phyloP scores from a whole-genome alignment of 176 grass and related monocot species.

The Raddia distichophylla region DNA sequence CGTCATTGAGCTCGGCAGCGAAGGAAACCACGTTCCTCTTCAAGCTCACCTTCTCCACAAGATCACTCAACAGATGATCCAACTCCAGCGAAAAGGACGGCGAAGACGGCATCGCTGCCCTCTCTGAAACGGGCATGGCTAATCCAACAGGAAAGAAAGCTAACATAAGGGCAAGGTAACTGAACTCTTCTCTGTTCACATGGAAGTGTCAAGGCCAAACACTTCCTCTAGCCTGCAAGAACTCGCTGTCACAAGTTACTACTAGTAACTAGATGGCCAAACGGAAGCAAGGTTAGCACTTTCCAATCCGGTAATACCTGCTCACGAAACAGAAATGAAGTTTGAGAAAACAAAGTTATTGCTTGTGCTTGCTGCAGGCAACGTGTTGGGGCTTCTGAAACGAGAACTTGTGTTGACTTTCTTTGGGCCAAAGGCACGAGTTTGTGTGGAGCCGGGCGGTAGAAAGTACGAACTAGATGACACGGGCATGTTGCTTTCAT shows the following conservation, averaged over 20 bases:
- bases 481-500: slow-evolving; percentile 24
- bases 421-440: slow-evolving; percentile 7
- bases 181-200: background rate
- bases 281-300: background rate
- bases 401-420: background rate
- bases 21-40: slow-evolving; percentile 53
- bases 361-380: background rate
- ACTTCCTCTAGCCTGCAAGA: background rate
- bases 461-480: background rate
- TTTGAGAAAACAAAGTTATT: background rate
- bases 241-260: background rate
- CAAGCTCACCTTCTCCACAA: slow-evolving; percentile 59
- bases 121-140: slow-evolving; percentile 34
- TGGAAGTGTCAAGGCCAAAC: background rate
- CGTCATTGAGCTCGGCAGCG: slow-evolving; percentile 57
- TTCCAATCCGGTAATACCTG: background rate
- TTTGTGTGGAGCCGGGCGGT: background rate
- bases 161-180: too few species aligned
- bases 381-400: background rate
- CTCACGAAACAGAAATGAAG: background rate
- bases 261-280: too few species aligned
- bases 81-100: slow-evolving; percentile 34
- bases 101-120: background rate
- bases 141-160: background rate
- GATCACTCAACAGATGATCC: slow-evolving; percentile 60